phyloP scores from a whole-genome alignment of 345 rosid species.

The Camelina hispida region DNA sequence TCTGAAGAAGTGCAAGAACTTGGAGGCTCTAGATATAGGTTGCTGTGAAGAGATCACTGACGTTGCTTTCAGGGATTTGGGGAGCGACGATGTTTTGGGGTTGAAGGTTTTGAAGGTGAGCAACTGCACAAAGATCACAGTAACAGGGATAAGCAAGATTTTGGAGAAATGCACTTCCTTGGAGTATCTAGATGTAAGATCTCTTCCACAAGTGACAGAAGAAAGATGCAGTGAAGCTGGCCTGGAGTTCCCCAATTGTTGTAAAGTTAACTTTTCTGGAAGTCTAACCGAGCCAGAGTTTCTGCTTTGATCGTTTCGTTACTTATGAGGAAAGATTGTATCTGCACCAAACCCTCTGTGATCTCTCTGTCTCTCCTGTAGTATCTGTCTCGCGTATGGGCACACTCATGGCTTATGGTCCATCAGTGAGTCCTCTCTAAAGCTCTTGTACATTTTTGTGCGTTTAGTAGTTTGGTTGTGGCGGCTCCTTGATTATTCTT shows the following conservation, averaged over 20 bases:
- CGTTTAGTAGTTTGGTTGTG: constrained; percentile 17
- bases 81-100: constrained; percentile 45
- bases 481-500: constrained; percentile 7
- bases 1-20: constrained; percentile 65
- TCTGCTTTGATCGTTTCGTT: constrained; percentile 43
- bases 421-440: constrained; percentile 31
- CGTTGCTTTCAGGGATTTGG: constrained; percentile 60
- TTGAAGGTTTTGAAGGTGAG: constrained; percentile 79
- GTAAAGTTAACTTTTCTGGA: constrained; percentile 81
- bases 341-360: constrained; percentile 5
- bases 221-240: constrained; percentile 81
- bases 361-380: constrained; percentile 23
- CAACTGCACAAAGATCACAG: constrained; percentile 76
- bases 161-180: constrained; percentile 66
- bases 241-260: constrained; percentile 65
- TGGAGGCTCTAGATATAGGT: constrained; percentile 88
- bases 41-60: constrained; percentile 92
- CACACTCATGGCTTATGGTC: constrained; percentile 34
- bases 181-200: constrained; percentile 85
- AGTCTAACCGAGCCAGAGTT: constrained; percentile 72
- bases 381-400: constrained; percentile 17
- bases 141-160: constrained; percentile 66
- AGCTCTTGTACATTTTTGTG: constrained; percentile 43
- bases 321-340: constrained; percentile 15
- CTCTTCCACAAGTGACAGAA: constrained; percentile 79